Percentiles rank a stretch among this genome's conserved stretches.
Evolutionary conservation across 805 yeast genomes (phyloP).

Genomic region (Scheffersomyces ergatensis): DNA sequence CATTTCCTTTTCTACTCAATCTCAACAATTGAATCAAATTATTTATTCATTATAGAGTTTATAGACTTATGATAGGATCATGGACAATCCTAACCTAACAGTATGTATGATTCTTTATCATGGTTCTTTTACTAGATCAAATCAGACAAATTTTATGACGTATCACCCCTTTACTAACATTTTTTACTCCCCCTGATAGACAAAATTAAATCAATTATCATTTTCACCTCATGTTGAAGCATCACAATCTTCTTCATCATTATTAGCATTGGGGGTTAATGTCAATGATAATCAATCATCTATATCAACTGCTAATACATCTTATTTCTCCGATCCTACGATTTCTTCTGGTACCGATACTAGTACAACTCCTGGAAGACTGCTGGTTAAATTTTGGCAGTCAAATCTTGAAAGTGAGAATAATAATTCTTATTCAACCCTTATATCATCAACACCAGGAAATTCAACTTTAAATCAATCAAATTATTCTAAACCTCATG

Average conservation of each 20-base stretch:
- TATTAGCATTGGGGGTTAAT: not conserved
- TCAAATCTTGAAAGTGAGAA: constrained; percentile 1
- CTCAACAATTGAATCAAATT: too few relatives aligned
- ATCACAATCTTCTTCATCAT: not conserved
- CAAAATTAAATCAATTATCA: not conserved
- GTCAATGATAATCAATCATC: not conserved
- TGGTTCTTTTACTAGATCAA: too few relatives aligned
- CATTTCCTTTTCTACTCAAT: too few relatives aligned
- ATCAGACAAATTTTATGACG: too few relatives aligned
- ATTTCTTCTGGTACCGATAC: constrained; percentile 1
- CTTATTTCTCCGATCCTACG: not conserved
- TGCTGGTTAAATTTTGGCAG: constrained; percentile 12
- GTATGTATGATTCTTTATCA: too few relatives aligned
- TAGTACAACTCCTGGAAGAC: not conserved
- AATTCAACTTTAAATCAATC: not conserved
- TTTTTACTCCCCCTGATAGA: not conserved
- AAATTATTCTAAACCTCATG: not conserved
- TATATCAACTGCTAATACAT: not conserved
- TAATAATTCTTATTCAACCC: not conserved
- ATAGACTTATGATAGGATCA: not conserved
- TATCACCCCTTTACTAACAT: too few relatives aligned
- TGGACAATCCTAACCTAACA: not conserved
- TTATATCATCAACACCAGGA: not conserved
- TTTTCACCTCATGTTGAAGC: not conserved
- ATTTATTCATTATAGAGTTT: not conserved